Evolutionary conservation across 345 rosid species (phyloP).

Genomic region (Adansonia digitata): DNA sequence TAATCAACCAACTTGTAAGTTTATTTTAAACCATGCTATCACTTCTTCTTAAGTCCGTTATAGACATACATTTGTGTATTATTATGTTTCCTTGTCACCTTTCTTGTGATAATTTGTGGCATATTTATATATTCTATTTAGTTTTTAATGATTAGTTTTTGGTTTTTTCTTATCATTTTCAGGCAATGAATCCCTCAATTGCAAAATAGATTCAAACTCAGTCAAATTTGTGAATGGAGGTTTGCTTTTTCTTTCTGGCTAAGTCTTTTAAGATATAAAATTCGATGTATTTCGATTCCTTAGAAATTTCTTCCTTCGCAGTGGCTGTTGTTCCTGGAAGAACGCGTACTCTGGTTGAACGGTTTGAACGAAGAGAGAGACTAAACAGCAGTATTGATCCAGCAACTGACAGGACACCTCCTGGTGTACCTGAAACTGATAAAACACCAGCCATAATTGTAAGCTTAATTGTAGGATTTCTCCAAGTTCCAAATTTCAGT

Average conservation of each 20-base stretch:
- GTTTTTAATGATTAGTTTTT: constrained; percentile 15
- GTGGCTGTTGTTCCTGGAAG: constrained; percentile 89
- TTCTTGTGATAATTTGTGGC: neutral
- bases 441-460: constrained; percentile 23
- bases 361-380: constrained; percentile 72
- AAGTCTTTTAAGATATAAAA: constrained; percentile 9
- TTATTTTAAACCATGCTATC: constrained; percentile 13
- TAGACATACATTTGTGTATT: neutral
- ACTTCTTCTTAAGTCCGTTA: neutral
- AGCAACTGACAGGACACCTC: constrained; percentile 6
- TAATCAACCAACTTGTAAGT: constrained; percentile 52
- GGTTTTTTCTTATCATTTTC: constrained; percentile 16
- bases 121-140: constrained; percentile 9
- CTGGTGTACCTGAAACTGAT: constrained; percentile 15
- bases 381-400: constrained; percentile 33
- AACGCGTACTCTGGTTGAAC: constrained; percentile 88
- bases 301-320: constrained; percentile 37
- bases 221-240: constrained; percentile 94
- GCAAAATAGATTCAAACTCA: constrained; percentile 34
- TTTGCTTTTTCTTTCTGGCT: constrained; percentile 33
- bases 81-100: neutral
- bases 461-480: neutral
- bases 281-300: constrained; percentile 19
- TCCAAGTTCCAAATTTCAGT: neutral
- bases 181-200: constrained; percentile 42